Base-by-base conservation (phyloP, 768 basidiomycete genomes). In the Rossbeevera mucosa region DNA sequence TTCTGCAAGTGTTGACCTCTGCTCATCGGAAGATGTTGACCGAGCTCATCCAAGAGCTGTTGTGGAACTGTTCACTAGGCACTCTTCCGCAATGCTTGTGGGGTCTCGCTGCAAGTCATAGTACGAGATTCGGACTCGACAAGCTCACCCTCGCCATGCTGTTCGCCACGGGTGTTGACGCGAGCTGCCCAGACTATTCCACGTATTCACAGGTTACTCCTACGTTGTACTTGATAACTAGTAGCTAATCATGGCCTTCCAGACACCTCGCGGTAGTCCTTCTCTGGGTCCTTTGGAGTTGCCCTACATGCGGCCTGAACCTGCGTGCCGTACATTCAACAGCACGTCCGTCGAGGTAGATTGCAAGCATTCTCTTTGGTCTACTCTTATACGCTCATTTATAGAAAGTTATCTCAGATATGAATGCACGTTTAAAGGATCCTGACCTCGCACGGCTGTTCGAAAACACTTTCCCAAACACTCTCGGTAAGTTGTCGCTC, bases 381-480 rank as follows among this genome's bases (percentile, higher is more conserved):
- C 24, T 5, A 45, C 30, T 22, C 51, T 33, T 22, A 52, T 36
- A 38, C 28, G 14, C 2, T 12, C 31, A 25, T 36, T 24, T 44
- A 4, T 55, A 89, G 87, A 76, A 80, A 76, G 86, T 89, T 25
- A 85, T 90, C 26, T 59, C 56, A n/a, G 85, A 90, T 65, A 85
- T 88, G 85, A 88, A 79, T 40, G 64, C 71, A 16, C 75, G 83
- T 42, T 71, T 91, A 51, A 88, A 82, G 63, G 86, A 91, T 62
- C 84, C 87, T 0, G 88, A 91, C 59, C 57, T 91, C 47, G 88
- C 88, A 12, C 78, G 86, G 46, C 64, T 91, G 20, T 91, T 91
- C 57, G 88, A 89, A 66, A 91, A 90, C 55, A 84, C 88, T 1
- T 88, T 89, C 62, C 88, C 88, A 3, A 88, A 88, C 59, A 91